Base-by-base conservation (phyloP, 768 basidiomycete species). In the Megacollybia marginata region DNA sequence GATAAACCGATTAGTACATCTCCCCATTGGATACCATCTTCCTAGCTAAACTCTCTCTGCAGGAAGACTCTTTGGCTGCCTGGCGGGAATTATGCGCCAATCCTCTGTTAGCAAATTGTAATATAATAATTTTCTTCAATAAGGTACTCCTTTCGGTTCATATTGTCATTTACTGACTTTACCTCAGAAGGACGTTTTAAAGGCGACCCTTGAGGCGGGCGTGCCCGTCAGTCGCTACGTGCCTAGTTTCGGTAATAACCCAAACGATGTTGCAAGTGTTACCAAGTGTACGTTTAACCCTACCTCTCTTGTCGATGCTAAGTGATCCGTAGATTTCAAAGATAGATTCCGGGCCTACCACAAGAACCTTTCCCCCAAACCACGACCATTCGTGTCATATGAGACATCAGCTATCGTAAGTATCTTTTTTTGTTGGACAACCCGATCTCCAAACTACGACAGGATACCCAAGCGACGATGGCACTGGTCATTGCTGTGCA, bases 91-190 rank as follows among this genome's bases (percentile, higher is more conserved):
- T 89, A 15, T 89, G 88, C 60, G 55, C 69, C 7, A 88, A 80
- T 48, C 71, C 71, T 54, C 70, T 89, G 2, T 71, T 89, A 1
- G 67, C 74, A 10, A 69, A 74, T 45, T 75, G 82, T 15, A 79
- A 78, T 52, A 68, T 89, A n/a, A 80, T 88, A 31, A 64, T 89
- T 11, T 89, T 90, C 65, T 69, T 88, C 51, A 90, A 90, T 60
- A 89, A 89, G 69, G 80, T 76, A 52, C 23, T 63, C 55, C 20
- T 6, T 44, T 31, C 5, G 35, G 23, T 12, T 44, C 51, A n/a
- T 33, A 32, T 13, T 51, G 20, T 8, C 18, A n/a, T 42, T 46
- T 32, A 3, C 33, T 18, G 16, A 23, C 45, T 44, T 5, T 28
- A 23, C 44, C 38, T 52, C 57, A 68, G 77, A 87, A 68, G 78